Base-by-base conservation (phyloP, 2,329 filamentous ascomycete genomes). In the Ceratocystis destructans region DNA sequence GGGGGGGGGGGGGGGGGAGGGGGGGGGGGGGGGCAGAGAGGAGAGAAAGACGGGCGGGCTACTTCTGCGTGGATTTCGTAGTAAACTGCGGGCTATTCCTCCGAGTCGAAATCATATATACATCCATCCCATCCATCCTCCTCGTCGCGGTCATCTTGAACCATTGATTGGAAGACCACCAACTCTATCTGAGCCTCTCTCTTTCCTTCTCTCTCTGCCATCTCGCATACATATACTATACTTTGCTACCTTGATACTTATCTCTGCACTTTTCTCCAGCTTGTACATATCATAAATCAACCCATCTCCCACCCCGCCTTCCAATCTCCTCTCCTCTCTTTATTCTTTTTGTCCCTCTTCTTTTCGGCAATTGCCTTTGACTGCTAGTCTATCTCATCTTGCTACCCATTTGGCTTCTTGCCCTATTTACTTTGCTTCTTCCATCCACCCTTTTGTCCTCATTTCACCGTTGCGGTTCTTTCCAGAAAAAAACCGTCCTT, bases 231-330 rank as follows among this genome's bases (percentile, higher is more conserved):
- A 59, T 37, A 59, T 59, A 59, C 25, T 37, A 15, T 59, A 33
- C 55, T 37, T n/a, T 59, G 55, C 28, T 59, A 31, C 55, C 17
- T 37, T 33, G 25, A 6, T 55, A n/a, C 31, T n/a, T 59, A 10
- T 15, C 55, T 37, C 33, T 59, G 28, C 8, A 20, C 55, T 37
- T 31, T 31, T 3, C 31, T 53, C 48, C 25, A n/a, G 22, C 10
- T 55, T 55, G 50, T 59, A n/a, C 53, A n/a, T 37, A 59, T 59
- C 28, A 59, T 59, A 59, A 33, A 59, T 59, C 55, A 59, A 59
- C 55, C 28, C 12, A 17, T 41, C 37, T 41, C 55, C 55, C 55
- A 59, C 55, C 55, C 55, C 55, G 55, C 55, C 55, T 59, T 59
- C 22, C n/a, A 59, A 15, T 55, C 50, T 25, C 3, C 25, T 31